Evolutionary conservation across 176 grass and related monocot species (phyloP).

Genomic region (Cenchrus americanus): DNA sequence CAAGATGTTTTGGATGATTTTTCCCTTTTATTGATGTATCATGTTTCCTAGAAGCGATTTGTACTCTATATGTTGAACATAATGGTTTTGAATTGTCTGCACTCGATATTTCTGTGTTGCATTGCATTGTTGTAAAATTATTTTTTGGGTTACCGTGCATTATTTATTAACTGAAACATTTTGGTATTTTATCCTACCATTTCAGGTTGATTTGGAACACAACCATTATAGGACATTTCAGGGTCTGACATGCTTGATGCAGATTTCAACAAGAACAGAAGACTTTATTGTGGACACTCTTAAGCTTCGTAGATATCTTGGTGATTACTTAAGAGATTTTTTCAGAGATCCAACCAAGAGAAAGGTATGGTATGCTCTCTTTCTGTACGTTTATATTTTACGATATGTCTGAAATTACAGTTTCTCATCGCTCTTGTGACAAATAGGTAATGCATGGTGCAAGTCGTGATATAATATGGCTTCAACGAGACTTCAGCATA

Average conservation of each 20-base stretch:
- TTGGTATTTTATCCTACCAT: slow-evolving; percentile 14
- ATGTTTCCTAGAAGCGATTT: slow-evolving; percentile 13
- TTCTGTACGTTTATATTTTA: slow-evolving; percentile 19
- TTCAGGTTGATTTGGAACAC: slow-evolving; percentile 97
- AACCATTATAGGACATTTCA: slow-evolving; percentile 96
- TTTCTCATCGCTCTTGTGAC: slow-evolving; percentile 38
- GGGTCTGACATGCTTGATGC: slow-evolving; percentile 95
- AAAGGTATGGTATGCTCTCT: slow-evolving; percentile 61
- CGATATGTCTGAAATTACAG: slow-evolving; percentile 19
- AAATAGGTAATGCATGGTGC: slow-evolving; percentile 95
- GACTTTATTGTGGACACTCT: slow-evolving; percentile 95
- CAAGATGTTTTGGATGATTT: background rate
- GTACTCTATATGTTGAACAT: background rate
- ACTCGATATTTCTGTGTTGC: slow-evolving; percentile 21
- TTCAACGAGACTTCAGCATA: slow-evolving; percentile 93
- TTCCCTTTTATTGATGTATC: slow-evolving; percentile 13
- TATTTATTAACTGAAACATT: slow-evolving; percentile 26
- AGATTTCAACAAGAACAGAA: slow-evolving; percentile 94
- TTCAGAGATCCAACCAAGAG: slow-evolving; percentile 84
- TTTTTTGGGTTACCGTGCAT: background rate
- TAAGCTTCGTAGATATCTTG: slow-evolving; percentile 82
- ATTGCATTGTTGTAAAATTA: background rate
- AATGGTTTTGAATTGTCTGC: background rate
- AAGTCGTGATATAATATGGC: slow-evolving; percentile 90
- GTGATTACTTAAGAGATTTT: slow-evolving; percentile 71